phyloP scores from a whole-genome alignment of 169 alveolate species.

The Eimeria zaria region DNA sequence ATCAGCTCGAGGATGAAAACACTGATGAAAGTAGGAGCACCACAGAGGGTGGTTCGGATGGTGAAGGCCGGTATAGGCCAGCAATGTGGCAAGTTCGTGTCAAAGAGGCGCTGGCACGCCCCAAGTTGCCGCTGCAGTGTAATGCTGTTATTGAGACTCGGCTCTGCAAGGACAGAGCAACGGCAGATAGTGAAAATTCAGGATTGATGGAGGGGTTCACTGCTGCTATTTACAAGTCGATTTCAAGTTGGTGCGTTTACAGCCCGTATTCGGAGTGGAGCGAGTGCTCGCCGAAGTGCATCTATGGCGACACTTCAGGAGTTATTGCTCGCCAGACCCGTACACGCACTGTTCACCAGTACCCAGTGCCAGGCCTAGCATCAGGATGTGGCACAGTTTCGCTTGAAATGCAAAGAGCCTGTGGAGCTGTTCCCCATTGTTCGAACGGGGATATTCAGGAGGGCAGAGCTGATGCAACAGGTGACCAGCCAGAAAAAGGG shows the following conservation, averaged over 20 bases:
- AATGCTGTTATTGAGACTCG: neutral
- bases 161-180: constrained; percentile 36
- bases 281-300: constrained; percentile 40
- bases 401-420: neutral
- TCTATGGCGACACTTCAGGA: neutral
- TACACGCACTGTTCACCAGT: constrained; percentile 56
- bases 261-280: constrained; percentile 67
- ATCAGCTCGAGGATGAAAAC: neutral
- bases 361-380: constrained; percentile 77
- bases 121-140: constrained; percentile 33
- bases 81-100: constrained; percentile 73
- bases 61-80: neutral
- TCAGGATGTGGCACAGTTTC: constrained; percentile 15
- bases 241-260: constrained; percentile 21
- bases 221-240: constrained; percentile 8
- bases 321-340: constrained; percentile 18
- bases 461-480: neutral
- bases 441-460: neutral
- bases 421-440: constrained; percentile 40
- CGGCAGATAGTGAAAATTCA: constrained; percentile 29
- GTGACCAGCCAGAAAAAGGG: neutral
- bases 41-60: neutral
- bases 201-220: constrained; percentile 45
- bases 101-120: constrained; percentile 53
- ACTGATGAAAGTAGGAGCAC: neutral